Base-by-base conservation (phyloP, 1,284 basidiomycete genomes). In the Cutaneotrichosporon daszewskae region DNA sequence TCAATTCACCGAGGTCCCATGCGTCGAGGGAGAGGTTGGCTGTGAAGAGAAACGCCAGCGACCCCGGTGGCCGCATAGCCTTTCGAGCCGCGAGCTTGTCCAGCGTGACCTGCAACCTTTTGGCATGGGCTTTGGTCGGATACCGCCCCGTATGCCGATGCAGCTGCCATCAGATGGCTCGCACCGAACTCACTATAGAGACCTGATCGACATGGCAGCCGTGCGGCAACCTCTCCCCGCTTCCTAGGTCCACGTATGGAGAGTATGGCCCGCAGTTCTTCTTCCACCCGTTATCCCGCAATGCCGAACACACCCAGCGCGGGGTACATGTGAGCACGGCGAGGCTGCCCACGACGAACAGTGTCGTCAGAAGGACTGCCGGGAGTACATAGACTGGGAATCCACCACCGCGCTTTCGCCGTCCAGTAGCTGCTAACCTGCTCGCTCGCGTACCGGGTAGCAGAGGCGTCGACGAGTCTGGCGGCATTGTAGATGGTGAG, bases 61-160 rank as follows among this genome's bases (percentile, higher is more conserved):
- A 1, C 75, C 60, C 43, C 81, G 39, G 27, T 53, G 60, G 3
- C 52, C 22, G 14, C 40, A 56, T 50, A 72, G 0, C 69, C 77
- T n/a, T 63, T 38, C n/a, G n/a, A n/a, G n/a, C n/a, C n/a, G 5
- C 49, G 16, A 75, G 38, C 54, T 72, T 72, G 11, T 36, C 42
- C 9, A 73, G 53, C 0, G 82, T 76, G 0, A 62, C 45, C 25
- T 69, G 45, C n/a, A 87, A 82, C 3, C 56, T 54, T 11, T 59
- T 58, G 0, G 74, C 65, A 0, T 80, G 75, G 6, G 72, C 71
- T 0, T 65, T 57, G 0, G 87, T 88, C 0, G 88, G 89, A 54
- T 77, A 89, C 24, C 89, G 77, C 1, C 85, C 81, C 1, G 86
- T 85, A 58, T 92, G 89, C 10, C 88, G 75, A 69, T 91, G 83